Evolutionary conservation across 495 filamentous ascomycete species (phyloP).

Genomic region (Thozetella sp.): DNA sequence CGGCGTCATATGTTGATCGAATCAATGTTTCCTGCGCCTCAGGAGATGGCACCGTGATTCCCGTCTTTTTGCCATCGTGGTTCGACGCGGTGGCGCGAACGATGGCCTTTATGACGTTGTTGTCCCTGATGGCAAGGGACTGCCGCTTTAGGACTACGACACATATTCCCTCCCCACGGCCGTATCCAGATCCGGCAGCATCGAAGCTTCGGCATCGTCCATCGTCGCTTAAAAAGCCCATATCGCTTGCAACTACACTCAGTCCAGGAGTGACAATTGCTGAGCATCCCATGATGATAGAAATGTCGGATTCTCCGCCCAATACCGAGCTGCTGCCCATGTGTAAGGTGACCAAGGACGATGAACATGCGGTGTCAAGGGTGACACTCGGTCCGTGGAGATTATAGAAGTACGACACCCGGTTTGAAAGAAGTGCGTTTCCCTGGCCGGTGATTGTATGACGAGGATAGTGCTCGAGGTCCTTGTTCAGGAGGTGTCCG

Average conservation of each 20-base stretch:
- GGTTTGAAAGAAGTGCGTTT: conserved; percentile 51
- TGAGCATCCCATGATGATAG: conserved; percentile 47
- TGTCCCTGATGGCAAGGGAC: conserved; percentile 51
- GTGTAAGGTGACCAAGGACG: conserved; percentile 54
- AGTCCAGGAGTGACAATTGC: conserved; percentile 33
- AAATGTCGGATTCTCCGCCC: conserved; percentile 27
- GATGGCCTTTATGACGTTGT: conserved; percentile 59
- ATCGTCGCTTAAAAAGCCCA: conserved; percentile 34
- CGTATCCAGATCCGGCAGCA: conserved; percentile 64
- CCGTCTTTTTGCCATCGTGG: conserved; percentile 55
- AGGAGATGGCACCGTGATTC: conserved; percentile 58
- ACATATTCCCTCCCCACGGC: conserved; percentile 57
- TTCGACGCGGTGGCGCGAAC: conserved; percentile 63
- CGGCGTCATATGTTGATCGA: conserved; percentile 45
- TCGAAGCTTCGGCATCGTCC: conserved; percentile 48
- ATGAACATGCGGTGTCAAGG: conserved; percentile 64
- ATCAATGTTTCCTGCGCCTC: conserved; percentile 58
- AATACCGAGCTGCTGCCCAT: conserved; percentile 23
- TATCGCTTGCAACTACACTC: conserved; percentile 30
- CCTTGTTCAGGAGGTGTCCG: conserved; percentile 21
- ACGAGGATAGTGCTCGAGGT: conserved; percentile 7
- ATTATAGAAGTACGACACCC: conserved; percentile 61
- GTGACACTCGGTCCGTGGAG: conserved; percentile 58
- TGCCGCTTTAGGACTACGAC: conserved; percentile 62
- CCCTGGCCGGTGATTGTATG: conserved; percentile 49